phyloP scores from a whole-genome alignment of 116 monocot species.

The Posidonia oceanica region DNA sequence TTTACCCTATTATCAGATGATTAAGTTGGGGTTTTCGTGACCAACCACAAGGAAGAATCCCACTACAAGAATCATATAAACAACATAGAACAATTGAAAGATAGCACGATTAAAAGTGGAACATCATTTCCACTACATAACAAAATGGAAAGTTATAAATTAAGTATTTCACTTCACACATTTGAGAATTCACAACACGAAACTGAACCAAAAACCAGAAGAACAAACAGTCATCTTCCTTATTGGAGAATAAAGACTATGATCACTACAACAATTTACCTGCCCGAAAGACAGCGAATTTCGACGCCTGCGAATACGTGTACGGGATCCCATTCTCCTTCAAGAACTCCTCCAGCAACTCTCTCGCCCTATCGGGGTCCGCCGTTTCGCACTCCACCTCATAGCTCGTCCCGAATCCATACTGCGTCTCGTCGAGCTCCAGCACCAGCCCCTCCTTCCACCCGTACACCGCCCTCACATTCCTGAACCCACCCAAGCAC shows the following conservation, averaged over 20 bases:
- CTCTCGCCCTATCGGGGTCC: conserved; percentile 70
- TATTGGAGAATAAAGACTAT: neutral
- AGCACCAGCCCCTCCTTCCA: conserved; percentile 64
- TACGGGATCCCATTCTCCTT: conserved; percentile 51
- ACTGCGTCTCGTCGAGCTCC: conserved; percentile 90
- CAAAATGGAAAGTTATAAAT: too few relatives aligned
- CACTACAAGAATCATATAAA: too few relatives aligned
- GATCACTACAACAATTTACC: conserved; percentile 45
- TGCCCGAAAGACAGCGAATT: conserved; percentile 71
- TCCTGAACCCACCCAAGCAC: conserved; percentile 82
- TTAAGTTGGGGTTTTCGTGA: too few relatives aligned
- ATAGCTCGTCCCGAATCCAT: conserved; percentile 69
- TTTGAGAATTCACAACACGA: too few relatives aligned
- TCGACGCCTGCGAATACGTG: conserved; percentile 47
- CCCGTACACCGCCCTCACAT: conserved; percentile 70
- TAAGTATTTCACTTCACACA: too few relatives aligned
- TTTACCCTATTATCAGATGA: too few relatives aligned
- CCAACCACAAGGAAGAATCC: too few relatives aligned
- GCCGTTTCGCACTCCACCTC: conserved; percentile 89
- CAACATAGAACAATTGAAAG: too few relatives aligned
- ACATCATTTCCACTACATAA: too few relatives aligned
- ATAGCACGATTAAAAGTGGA: too few relatives aligned
- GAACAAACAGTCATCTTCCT: too few relatives aligned
- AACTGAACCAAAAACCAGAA: too few relatives aligned
- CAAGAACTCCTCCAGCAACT: conserved; percentile 60